Conservation (phyloP, 352 stramenopile species). For the Pythium rishiriense region DNA sequence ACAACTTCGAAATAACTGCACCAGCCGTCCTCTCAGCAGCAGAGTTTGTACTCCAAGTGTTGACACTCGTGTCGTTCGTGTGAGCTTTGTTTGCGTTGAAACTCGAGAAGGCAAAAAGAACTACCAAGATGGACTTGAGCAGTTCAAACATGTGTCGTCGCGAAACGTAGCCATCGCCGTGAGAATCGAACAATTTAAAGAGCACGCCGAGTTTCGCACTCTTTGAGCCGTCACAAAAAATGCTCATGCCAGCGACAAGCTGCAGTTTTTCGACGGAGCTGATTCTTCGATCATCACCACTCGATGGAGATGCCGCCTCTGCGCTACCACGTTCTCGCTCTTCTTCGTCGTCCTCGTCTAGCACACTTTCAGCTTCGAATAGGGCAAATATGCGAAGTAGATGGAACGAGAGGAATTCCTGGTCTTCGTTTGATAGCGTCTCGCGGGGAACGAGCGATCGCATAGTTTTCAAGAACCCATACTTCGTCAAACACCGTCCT, state of each 20-base stretch:
- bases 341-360: constrained; percentile 40
- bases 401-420: constrained; percentile 88
- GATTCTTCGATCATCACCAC: constrained; percentile 19
- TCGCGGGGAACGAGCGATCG: constrained; percentile 72
- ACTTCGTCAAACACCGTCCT: constrained; percentile 69
- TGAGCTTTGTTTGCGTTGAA: constrained; percentile 64
- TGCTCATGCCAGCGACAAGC: constrained; percentile 82
- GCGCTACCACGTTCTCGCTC: constrained; percentile 2
- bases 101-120: constrained; percentile 85
- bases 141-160: constrained; percentile 80
- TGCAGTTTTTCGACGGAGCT: constrained; percentile 78
- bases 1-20: constrained; percentile 88
- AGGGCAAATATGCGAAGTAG: constrained; percentile 80
- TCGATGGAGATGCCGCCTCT: neutral
- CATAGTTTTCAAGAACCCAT: constrained; percentile 76
- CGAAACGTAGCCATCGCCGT: constrained; percentile 61
- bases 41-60: constrained; percentile 74
- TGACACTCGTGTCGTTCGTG: constrained; percentile 59
- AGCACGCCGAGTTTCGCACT: constrained; percentile 92
- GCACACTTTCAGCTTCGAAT: constrained; percentile 74
- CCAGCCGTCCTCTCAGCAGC: constrained; percentile 88
- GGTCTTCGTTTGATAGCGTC: constrained; percentile 78
- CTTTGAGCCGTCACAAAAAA: constrained; percentile 95
- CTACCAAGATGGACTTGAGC: constrained; percentile 76
- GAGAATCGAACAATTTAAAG: constrained; percentile 80